phyloP scores from a whole-genome alignment of 768 basidiomycete species.

The Boletus patriciae region DNA sequence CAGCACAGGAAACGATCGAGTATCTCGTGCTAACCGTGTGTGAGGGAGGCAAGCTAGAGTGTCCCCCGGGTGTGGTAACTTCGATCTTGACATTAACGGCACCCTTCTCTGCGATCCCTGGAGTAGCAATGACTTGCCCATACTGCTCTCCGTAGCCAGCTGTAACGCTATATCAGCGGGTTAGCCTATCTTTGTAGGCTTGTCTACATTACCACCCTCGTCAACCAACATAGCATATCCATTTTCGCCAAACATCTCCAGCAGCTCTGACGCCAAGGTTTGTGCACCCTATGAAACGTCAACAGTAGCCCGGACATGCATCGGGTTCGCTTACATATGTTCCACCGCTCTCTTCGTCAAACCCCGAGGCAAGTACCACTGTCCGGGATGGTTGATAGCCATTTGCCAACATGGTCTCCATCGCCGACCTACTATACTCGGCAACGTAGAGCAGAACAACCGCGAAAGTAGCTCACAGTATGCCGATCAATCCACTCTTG shows the following conservation, averaged over 20 bases:
- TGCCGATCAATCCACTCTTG: conserved; percentile 72
- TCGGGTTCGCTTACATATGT: conserved; percentile 34
- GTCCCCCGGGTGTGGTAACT: conserved; percentile 73
- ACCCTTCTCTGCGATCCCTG: conserved; percentile 75
- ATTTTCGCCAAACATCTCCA: conserved; percentile 64
- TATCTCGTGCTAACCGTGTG: conserved; percentile 60
- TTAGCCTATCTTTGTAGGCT: background rate
- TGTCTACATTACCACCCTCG: conserved; percentile 65
- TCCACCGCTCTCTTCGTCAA: conserved; percentile 73
- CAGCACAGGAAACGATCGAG: background rate
- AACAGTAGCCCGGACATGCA: background rate
- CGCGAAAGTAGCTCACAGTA: conserved; percentile 42
- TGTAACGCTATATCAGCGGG: conserved; percentile 13
- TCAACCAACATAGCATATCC: conserved; percentile 80
- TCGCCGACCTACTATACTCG: conserved; percentile 39
- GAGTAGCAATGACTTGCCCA: conserved; percentile 57
- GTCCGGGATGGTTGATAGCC: conserved; percentile 65
- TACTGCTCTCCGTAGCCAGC: conserved; percentile 52
- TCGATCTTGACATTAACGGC: conserved; percentile 61
- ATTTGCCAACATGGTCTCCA: conserved; percentile 64
- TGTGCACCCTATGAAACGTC: conserved; percentile 50
- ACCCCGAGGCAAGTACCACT: conserved; percentile 65
- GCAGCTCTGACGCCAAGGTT: conserved; percentile 46
- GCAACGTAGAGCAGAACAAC: background rate
- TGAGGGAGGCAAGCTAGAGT: conserved; percentile 78